Evolutionary conservation across 2,329 filamentous ascomycete genomes (phyloP), one percentile per base, ranked within the genome.

Genomic region (Moelleriella libera): DNA sequence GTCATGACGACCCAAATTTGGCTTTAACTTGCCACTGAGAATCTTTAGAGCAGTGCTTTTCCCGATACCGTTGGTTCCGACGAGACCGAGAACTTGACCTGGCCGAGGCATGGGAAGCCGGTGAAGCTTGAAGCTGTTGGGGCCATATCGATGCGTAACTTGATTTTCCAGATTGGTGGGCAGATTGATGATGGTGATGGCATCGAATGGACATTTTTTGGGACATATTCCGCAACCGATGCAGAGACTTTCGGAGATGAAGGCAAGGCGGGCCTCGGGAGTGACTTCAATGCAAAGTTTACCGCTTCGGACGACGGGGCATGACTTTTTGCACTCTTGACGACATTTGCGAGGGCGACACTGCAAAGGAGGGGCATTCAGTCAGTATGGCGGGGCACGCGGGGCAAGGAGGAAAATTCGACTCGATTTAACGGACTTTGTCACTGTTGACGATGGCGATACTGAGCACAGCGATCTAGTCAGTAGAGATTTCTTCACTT

Each of bases 41-140:
- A 98, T 96, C 76, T 98, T 98, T 66, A 98, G 73, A 7, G 92
- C 94, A n/a, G 92, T 98, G 72, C 88, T 96, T 80, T 98, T 98
- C 69, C 92, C 92, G 60, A 97, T 98, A 88, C 94, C 92, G 80
- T 98, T 98, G 59, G 92, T 97, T 66, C 92, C 94, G 43, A 98
- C 94, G 46, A 98, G 77, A 73, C 92, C 92, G 49, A 98, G 71
- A 31, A 98, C 94, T 63, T 97, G 88, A 52, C 92, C 92, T 32
- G 92, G 90, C 51, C 92, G 83, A 53, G 92, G 92, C 78, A 90
- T 96, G 49, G 94, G 92, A 61, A 97, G 76, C 58, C 94, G 83
- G 69, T 98, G 92, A 56, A 98, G 81, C 77, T 98, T 98, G 81
- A 98, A 98, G 72, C 89, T 96, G 77, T 98, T 98, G 66, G 92